phyloP scores from a whole-genome alignment of 2,329 filamentous ascomycete genomes.

The Aspergillus sp. region DNA sequence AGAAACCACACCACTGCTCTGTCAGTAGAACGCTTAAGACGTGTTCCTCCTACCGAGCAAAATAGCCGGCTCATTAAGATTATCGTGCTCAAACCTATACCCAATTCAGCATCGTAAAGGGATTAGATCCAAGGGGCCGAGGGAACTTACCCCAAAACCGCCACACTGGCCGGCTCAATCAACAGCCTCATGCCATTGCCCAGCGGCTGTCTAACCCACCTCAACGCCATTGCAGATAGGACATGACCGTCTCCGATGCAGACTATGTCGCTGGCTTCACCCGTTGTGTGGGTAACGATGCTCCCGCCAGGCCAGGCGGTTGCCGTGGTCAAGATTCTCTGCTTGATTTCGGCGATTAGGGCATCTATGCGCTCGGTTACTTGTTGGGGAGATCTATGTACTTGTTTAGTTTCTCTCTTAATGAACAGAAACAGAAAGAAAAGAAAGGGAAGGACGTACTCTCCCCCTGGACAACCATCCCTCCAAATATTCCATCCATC shows the following conservation, averaged over 20 bases:
- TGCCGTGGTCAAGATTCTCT: constrained; percentile 2
- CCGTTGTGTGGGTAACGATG: background rate
- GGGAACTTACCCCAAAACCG: constrained; percentile 10
- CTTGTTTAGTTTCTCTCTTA: background rate
- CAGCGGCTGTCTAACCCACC: constrained; percentile 8
- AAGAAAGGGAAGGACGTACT: constrained; percentile 3
- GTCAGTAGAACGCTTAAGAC: no score
- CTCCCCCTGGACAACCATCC: constrained; percentile 12
- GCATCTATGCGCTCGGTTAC: constrained; percentile 6
- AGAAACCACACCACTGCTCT: no score
- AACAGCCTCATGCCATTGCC: constrained; percentile 7
- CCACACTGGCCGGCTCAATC: constrained; percentile 10
- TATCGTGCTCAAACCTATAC: constrained; percentile 8
- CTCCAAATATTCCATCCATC: constrained; percentile 11
- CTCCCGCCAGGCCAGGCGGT: constrained; percentile 5
- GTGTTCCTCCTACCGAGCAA: no score
- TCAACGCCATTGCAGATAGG: constrained; percentile 11
- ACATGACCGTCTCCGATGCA: constrained; percentile 12
- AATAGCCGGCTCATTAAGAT: constrained; percentile 1
- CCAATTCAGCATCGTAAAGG: background rate
- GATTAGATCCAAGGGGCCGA: background rate
- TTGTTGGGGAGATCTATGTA: constrained; percentile 5
- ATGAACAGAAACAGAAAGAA: background rate
- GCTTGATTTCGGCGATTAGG: constrained; percentile 6
- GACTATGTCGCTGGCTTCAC: constrained; percentile 8